Percentiles rank a stretch among this genome's conserved stretches.
phyloP scores from a whole-genome alignment of 202 grass and related monocot genomes.

The Saccharum hybrid region DNA sequence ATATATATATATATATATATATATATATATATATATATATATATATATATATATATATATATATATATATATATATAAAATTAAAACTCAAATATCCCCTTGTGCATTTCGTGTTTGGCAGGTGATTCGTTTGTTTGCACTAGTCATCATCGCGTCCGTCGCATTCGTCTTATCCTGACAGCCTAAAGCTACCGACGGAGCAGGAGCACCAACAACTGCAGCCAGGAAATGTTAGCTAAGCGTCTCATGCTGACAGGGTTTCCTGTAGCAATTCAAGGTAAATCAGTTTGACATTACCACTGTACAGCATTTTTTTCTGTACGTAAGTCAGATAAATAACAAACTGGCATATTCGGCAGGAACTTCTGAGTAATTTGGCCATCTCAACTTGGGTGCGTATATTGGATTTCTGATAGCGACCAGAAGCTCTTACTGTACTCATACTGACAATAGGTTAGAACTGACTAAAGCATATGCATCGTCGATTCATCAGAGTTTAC shows the following conservation, averaged over 20 bases:
- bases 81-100: not conserved
- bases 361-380: not conserved
- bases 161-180: constrained; percentile 61
- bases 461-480: constrained; percentile 6
- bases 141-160: constrained; percentile 35
- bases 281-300: not conserved
- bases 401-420: not conserved
- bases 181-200: constrained; percentile 34
- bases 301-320: not conserved
- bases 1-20: too few species aligned
- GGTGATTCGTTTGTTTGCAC: constrained; percentile 45
- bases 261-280: not conserved
- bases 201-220: constrained; percentile 5
- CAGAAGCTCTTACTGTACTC: not conserved
- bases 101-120: constrained; percentile 34
- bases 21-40: too few species aligned
- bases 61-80: too few species aligned
- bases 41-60: too few species aligned
- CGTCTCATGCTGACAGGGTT: not conserved
- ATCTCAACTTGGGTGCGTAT: too few species aligned
- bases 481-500: not conserved
- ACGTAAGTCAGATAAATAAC: not conserved
- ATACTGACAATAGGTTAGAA: constrained; percentile 9
- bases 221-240: not conserved
- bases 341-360: constrained; percentile 27